Evolutionary conservation across 257 asterid species (phyloP).

Genomic region (Capsicum chinense): DNA sequence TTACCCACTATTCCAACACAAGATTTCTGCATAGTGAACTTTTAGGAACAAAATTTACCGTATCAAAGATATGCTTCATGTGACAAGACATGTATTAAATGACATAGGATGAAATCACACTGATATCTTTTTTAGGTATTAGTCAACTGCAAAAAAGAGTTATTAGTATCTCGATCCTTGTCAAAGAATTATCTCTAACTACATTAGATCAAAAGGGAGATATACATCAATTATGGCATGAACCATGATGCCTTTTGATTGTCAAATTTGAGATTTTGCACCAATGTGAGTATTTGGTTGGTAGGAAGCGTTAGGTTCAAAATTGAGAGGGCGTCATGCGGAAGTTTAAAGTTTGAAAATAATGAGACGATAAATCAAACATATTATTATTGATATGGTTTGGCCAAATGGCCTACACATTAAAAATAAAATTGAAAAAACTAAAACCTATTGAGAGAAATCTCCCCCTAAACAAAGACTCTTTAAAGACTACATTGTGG

Average conservation of each 20-base stretch:
- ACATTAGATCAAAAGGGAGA: background rate
- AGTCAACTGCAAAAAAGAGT: background rate
- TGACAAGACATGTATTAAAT: background rate
- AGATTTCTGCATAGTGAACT: background rate
- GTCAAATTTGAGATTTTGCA: slow-evolving; percentile 11
- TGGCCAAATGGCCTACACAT: no score
- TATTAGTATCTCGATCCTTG: background rate
- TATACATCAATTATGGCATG: background rate
- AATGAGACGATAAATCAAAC: no score
- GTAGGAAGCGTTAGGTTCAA: no score
- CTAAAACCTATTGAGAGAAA: no score
- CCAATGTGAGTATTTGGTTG: background rate
- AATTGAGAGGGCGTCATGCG: no score
- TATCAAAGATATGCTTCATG: background rate
- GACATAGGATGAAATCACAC: background rate
- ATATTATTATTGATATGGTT: no score
- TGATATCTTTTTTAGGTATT: background rate
- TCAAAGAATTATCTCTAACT: background rate
- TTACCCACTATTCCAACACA: background rate
- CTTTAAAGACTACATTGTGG: no score
- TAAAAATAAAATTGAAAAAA: no score
- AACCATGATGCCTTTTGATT: slow-evolving; percentile 16
- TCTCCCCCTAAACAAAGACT: no score
- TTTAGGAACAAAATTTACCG: background rate
- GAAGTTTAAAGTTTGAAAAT: no score